Evolutionary conservation across 2,329 filamentous ascomycete genomes (phyloP), one percentile per base, ranked within the genome.

Genomic region (Nigrospora osmanthi): DNA sequence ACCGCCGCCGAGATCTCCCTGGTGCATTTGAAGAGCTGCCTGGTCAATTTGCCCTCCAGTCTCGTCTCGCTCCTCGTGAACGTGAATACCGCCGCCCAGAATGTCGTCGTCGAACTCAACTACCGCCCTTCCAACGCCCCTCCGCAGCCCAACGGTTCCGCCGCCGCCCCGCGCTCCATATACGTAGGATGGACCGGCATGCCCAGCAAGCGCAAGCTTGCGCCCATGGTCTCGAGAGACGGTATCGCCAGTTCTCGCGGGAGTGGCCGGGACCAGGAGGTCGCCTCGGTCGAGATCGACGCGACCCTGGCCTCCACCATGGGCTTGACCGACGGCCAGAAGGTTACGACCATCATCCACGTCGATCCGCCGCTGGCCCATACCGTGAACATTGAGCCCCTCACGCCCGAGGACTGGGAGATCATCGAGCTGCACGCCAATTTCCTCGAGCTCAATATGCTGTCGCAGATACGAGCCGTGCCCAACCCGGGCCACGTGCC

Each of bases 131-230:
- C 57, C 38, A 58, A 64, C 44, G 61, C 68, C 45, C 57, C 71
- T 42, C 59, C 64, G 40, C 69, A 72, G 52, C 58, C 69, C 23
- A 56, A 52, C 44, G 70, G 72, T 55, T 58, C 70, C 35, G 62
- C 72, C 42, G 61, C 70, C 7, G 66, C 70, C 43, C 78, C 81
- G 54, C 79, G 76, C 58, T 94, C 87, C 40, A 75, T 94, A 56
- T 98, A 86, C 62, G 75, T 95, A 48, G 93, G 93, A 63, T 98
- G 93, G 93, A 96, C 93, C 11, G 93, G 93, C 55, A 94, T 98
- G 88, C 86, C 89, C 52, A 96, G 90, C 72, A 94, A 90, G 74
- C 81, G 87, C 59, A 86, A 82, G 62, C 70, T 86, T 54, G 80
- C 83, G 12, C 79, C 87, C 1, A 75, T 90, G 28, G 80, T 93